Evolutionary conservation across 495 filamentous ascomycete species (phyloP).

Genomic region (Acidomyces sp.): DNA sequence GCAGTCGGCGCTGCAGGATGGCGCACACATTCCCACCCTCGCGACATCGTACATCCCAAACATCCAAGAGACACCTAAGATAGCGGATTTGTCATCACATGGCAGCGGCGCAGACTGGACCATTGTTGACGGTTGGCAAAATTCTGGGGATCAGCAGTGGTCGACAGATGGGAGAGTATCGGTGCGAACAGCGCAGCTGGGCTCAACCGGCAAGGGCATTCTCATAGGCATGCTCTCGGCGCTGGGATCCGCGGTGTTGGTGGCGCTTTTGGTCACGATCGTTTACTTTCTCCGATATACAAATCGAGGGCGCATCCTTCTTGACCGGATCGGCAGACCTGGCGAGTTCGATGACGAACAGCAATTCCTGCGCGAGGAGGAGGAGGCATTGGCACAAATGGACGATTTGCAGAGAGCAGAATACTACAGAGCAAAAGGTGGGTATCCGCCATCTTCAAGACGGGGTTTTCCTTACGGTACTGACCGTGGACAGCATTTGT

Average conservation of each 20-base stretch:
- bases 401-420: constrained; percentile 83
- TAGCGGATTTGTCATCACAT: background rate
- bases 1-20: constrained; percentile 5
- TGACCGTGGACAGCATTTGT: constrained; percentile 57
- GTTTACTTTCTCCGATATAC: constrained; percentile 95
- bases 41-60: constrained; percentile 15
- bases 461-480: background rate
- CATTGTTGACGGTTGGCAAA: background rate
- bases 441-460: constrained; percentile 6
- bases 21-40: constrained; percentile 10
- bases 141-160: background rate
- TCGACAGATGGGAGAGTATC: background rate
- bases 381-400: constrained; percentile 87
- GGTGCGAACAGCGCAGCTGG: constrained; percentile 3
- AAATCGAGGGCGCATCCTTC: constrained; percentile 71
- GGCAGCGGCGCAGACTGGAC: background rate
- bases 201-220: constrained; percentile 62
- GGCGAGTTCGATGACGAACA: constrained; percentile 98
- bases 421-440: constrained; percentile 93
- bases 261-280: constrained; percentile 64
- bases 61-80: background rate
- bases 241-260: constrained; percentile 79
- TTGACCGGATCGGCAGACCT: constrained; percentile 85
- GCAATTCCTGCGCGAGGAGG: constrained; percentile 80
- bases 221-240: constrained; percentile 94